Conservation (phyloP, 2,329 filamentous ascomycete species). For the Neonectria hederae region DNA sequence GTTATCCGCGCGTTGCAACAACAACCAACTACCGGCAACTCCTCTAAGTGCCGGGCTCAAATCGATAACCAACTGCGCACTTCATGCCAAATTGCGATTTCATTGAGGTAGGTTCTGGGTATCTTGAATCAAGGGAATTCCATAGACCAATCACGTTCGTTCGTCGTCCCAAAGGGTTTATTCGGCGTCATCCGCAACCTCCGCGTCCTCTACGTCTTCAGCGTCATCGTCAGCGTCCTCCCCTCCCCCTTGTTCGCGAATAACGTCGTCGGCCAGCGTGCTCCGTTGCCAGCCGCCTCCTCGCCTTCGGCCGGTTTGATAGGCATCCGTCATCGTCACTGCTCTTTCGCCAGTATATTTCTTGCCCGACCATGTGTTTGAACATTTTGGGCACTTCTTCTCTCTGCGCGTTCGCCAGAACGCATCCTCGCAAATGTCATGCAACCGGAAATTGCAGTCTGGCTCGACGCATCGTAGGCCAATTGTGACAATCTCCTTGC, state of each 20-base stretch:
- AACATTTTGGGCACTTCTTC: conserved; percentile 72
- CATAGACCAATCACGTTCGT: conserved; percentile 7
- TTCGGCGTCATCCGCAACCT: conserved; percentile 20
- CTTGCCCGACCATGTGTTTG: conserved; percentile 58
- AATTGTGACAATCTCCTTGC: conserved; percentile 87
- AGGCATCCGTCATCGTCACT: conserved; percentile 63
- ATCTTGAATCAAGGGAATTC: conserved; percentile 29
- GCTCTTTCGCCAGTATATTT: conserved; percentile 66
- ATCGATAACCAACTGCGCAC: background rate
- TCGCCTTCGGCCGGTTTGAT: conserved; percentile 54
- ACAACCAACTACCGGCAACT: conserved; percentile 28
- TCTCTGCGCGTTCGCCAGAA: conserved; percentile 75
- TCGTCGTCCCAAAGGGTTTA: conserved; percentile 12
- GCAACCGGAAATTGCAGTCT: conserved; percentile 75
- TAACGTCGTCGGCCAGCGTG: conserved; percentile 48
- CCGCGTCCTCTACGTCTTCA: conserved; percentile 24
- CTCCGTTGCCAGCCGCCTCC: conserved; percentile 44
- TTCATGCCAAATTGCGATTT: conserved; percentile 10
- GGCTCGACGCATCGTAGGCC: conserved; percentile 79
- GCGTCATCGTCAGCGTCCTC: conserved; percentile 40
- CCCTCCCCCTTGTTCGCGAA: conserved; percentile 42
- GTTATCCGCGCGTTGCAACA: too few relatives aligned
- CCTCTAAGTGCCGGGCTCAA: conserved; percentile 17
- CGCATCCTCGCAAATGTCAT: conserved; percentile 78
- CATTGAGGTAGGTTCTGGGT: conserved; percentile 32